A percentile compares a stretch with the other conserved stretches of the same genome.
These are phyloP conservation scores for Mikania micrantha DNA, from an alignment of 129 eudicot genomes.

Conservation along the genomic window DNA sequence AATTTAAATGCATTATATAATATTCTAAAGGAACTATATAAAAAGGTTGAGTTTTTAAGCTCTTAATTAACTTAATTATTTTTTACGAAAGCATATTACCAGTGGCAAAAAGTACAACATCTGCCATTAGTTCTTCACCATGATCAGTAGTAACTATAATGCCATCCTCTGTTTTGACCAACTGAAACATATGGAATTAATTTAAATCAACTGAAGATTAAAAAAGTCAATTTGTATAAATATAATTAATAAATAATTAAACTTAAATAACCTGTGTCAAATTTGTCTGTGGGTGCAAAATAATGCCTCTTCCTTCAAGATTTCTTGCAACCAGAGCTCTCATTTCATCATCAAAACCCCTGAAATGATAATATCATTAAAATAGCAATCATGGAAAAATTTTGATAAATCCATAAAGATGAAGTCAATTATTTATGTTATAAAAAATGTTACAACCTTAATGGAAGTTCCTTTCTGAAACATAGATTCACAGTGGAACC, in stretches of 20 bases:
- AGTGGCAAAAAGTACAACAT: slow-evolving; percentile 95
- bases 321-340: slow-evolving; percentile 93
- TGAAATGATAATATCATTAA: slow-evolving; percentile 24
- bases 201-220: not conserved
- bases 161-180: slow-evolving; percentile 78
- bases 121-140: slow-evolving; percentile 90
- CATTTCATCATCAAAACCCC: slow-evolving; percentile 99
- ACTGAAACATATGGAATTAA: slow-evolving; percentile 39
- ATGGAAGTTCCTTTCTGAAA: slow-evolving; percentile 88
- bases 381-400: not conserved
- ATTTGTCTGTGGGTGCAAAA: slow-evolving; percentile 67
- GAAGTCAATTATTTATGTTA: not conserved
- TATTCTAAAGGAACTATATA: not conserved
- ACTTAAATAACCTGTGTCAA: slow-evolving; percentile 51
- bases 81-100: slow-evolving; percentile 37
- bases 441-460: slow-evolving; percentile 42
- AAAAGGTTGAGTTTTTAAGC: not conserved
- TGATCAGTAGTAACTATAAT: slow-evolving; percentile 81
- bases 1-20: not conserved
- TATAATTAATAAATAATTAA: not conserved
- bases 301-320: slow-evolving; percentile 92
- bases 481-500: slow-evolving; percentile 78
- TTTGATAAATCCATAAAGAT: not conserved
- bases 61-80: not conserved
- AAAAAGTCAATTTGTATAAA: not conserved